Conservation (phyloP, 169 alveolate genomes). For the Plasmodium billcollinsi region DNA sequence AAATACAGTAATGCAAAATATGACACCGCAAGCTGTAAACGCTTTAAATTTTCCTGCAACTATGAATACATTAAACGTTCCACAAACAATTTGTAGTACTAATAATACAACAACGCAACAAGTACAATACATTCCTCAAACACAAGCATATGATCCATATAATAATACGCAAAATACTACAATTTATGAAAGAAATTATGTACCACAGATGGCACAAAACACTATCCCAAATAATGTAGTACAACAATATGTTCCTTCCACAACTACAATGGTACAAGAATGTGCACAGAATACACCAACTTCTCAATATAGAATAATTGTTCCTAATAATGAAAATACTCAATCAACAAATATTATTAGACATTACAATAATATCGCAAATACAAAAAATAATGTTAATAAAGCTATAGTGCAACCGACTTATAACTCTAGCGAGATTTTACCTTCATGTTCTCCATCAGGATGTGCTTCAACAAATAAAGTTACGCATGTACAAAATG, state of each 20-base stretch:
- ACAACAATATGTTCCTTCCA: constrained; percentile 17
- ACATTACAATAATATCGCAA: not conserved
- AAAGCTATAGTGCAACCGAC: constrained; percentile 23
- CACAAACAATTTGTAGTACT: not conserved
- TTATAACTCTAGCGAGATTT: constrained; percentile 15
- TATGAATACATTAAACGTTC: not conserved
- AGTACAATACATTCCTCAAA: constrained; percentile 17
- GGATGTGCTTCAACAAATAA: constrained; percentile 38
- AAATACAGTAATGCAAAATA: constrained; percentile 6
- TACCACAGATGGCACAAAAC: constrained; percentile 19
- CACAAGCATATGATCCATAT: constrained; percentile 21
- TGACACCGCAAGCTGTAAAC: constrained; percentile 1
- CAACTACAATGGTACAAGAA: constrained; percentile 12
- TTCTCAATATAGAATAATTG: constrained; percentile 15
- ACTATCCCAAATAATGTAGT: not conserved
- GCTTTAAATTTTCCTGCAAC: not conserved
- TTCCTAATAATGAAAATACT: constrained; percentile 27
- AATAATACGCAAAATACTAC: not conserved
- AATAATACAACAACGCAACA: not conserved
- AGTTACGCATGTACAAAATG: not conserved
- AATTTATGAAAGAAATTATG: constrained; percentile 5
- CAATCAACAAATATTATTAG: constrained; percentile 1
- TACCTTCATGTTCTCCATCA: constrained; percentile 37
- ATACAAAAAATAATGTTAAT: constrained; percentile 15
- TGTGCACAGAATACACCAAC: not conserved